These are phyloP conservation scores for Rhodotorula sp. DNA, from an alignment of 1,284 basidiomycete genomes.

Conservation along the genomic window DNA sequence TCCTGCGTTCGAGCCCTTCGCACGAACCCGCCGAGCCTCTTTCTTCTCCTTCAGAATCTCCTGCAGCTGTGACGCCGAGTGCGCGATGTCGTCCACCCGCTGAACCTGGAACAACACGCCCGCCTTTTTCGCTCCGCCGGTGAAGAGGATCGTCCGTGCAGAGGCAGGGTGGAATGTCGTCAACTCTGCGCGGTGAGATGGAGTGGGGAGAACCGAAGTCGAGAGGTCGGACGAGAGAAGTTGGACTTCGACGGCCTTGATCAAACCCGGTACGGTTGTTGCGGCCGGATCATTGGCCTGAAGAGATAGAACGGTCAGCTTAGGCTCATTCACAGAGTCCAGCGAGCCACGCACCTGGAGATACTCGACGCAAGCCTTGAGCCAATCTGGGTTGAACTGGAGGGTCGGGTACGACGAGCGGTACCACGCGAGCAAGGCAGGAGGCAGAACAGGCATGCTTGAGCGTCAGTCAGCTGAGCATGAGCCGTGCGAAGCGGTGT, in stretches of 20 bases:
- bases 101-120: constrained; percentile 33
- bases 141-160: not conserved
- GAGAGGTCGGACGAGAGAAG: constrained; percentile 41
- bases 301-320: not conserved
- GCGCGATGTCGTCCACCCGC: constrained; percentile 27
- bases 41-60: constrained; percentile 25
- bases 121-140: not conserved
- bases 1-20: not conserved
- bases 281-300: constrained; percentile 17
- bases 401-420: constrained; percentile 36
- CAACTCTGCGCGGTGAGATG: not conserved
- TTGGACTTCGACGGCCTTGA: constrained; percentile 40
- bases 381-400: constrained; percentile 38
- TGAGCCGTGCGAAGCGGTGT: not conserved
- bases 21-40: constrained; percentile 1
- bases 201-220: constrained; percentile 24
- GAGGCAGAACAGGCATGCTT: not conserved
- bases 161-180: not conserved
- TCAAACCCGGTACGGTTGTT: constrained; percentile 22
- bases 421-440: constrained; percentile 32
- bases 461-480: not conserved
- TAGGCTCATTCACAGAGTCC: rapidly evolving
- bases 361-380: constrained; percentile 37
- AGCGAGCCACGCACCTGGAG: constrained; percentile 26
- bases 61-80: constrained; percentile 17